Evolutionary conservation across 495 filamentous ascomycete species (phyloP), one percentile per base, ranked within the genome.

Genomic region (Tuber indicum): DNA sequence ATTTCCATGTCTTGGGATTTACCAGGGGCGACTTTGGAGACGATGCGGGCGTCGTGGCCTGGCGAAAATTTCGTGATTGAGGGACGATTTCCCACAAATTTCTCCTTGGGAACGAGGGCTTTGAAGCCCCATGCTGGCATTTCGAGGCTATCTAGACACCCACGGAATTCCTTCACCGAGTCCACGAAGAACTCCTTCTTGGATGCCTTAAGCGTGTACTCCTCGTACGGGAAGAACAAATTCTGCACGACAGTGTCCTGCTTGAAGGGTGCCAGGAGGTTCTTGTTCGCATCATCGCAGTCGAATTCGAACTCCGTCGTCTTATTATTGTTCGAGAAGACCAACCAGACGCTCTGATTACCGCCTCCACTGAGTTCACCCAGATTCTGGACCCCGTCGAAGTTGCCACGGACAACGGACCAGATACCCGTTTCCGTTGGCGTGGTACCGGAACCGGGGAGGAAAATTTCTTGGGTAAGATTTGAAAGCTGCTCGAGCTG

Each of bases 391-490:
- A 88, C 79, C 32, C 79, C 84, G 1, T 84, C 83, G 71, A 87
- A 88, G 36, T 85, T 82, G 23, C 86, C 87, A 26, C 91, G 87
- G 47, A 88, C 76, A 46, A 91, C 86, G 75, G 90, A 91, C 90
- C 90, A 93, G 80, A 93, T 86, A 17, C 91, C 91, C 14, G 87
- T 88, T 78, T 91, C 90, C 9, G 91, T 92, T 0, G 86, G 84
- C 0, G 87, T 85, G 0, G 84, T 86, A 39, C 86, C 84, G 42
- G 88, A 91, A 32, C 90, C 90, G 17, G 87, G 86, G 1, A 89
- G 86, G 19, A 86, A 84, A 23, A 89, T 81, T 10, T 86, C 76
- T 26, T 84, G 84, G 21, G 89, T 92, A 75, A 90, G 85, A 47
- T 89, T 91, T 10, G 90, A 89, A 19, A 93, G 84, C 69, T 87